Percentiles rank a stretch among this genome's conserved stretches.
phyloP scores from a whole-genome alignment of 73 alveolate species.

The Tetrahymena thermophila region DNA sequence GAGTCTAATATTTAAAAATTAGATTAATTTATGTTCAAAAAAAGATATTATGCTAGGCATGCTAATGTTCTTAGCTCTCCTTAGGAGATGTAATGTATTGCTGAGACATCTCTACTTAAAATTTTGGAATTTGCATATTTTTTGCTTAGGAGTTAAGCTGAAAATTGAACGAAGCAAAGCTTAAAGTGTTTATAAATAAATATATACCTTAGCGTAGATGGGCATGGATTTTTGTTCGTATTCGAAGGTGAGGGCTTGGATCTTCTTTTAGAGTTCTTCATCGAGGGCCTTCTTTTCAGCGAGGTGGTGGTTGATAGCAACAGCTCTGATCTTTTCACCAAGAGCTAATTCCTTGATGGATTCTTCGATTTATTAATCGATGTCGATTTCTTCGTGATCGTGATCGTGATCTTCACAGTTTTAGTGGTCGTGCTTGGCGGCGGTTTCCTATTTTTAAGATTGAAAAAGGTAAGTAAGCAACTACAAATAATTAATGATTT shows the following conservation, averaged over 20 bases:
- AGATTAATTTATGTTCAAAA: neutral
- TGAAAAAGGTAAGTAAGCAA: neutral
- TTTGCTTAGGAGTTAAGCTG: neutral
- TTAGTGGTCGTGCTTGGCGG: neutral
- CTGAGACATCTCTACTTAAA: neutral
- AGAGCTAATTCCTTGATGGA: conserved; percentile 26
- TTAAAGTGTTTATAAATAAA: neutral
- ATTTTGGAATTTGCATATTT: neutral
- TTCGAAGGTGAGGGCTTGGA: conserved; percentile 10
- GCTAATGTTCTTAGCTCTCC: neutral
- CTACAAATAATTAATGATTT: neutral
- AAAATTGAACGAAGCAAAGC: neutral
- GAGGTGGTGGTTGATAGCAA: conserved; percentile 20
- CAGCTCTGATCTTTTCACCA: conserved; percentile 34
- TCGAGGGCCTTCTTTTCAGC: conserved; percentile 16
- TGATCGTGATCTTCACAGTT: neutral
- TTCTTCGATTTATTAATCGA: neutral
- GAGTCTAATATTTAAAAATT: conserved; percentile 2
- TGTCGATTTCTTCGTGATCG: neutral
- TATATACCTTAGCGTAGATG: conserved; percentile 15
- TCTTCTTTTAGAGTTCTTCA: conserved; percentile 20
- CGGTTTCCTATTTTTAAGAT: neutral
- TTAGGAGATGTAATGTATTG: neutral
- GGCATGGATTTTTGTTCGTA: conserved; percentile 23
- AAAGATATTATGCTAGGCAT: neutral